Evolutionary conservation across 768 basidiomycete genomes (phyloP).

Genomic region (Leccinum aurantiacum): DNA sequence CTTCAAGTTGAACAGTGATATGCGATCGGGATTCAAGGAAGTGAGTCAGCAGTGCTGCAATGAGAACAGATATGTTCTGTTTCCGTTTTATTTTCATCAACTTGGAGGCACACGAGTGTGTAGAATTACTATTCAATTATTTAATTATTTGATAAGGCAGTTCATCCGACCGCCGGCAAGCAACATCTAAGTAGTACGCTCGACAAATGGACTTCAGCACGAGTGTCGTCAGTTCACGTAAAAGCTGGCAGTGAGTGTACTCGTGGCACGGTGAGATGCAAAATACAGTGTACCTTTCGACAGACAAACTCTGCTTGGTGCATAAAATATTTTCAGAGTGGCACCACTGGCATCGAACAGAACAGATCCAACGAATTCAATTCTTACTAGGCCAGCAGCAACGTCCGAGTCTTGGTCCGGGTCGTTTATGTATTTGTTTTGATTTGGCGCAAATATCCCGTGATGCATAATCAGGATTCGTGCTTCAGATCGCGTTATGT

Average conservation of each 20-base stretch:
- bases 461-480: no score
- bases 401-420: no score
- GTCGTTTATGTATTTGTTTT: no score
- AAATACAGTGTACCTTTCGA: background rate
- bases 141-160: no score
- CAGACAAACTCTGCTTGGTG: background rate
- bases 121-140: no score
- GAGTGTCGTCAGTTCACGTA: no score
- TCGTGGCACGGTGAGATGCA: background rate
- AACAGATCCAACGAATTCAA: background rate
- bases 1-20: background rate
- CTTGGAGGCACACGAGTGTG: background rate
- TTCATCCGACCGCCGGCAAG: no score
- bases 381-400: no score
- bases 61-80: background rate
- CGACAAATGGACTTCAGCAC: no score
- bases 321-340: background rate
- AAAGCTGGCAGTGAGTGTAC: background rate
- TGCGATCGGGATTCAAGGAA: background rate
- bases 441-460: no score
- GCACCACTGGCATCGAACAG: background rate
- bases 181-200: no score
- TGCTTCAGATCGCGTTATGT: no score
- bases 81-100: background rate
- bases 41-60: background rate